Conservation (phyloP, 2,329 filamentous ascomycete genomes). For the Trichoderma semiorbis region DNA sequence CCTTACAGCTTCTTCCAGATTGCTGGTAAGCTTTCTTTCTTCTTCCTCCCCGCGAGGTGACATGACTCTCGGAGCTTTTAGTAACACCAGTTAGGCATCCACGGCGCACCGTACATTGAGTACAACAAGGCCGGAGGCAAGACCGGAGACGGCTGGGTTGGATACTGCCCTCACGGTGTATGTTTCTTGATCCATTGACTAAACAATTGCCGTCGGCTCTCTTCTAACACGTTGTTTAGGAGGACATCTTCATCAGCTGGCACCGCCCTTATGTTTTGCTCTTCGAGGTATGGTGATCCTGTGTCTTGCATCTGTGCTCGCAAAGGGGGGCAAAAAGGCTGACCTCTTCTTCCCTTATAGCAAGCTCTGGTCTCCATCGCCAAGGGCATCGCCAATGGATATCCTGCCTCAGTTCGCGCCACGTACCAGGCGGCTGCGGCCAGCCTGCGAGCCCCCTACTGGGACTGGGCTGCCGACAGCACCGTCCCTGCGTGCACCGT, state of each 20-base stretch:
- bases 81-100: slow-evolving; percentile 33
- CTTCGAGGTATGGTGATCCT: slow-evolving; percentile 44
- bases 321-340: no score
- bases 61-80: slow-evolving; percentile 14
- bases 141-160: slow-evolving; percentile 31
- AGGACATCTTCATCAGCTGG: slow-evolving; percentile 51
- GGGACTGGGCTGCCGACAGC: slow-evolving; percentile 50
- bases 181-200: not conserved
- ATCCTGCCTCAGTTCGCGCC: slow-evolving; percentile 33
- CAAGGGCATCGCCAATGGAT: slow-evolving; percentile 43
- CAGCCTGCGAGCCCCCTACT: slow-evolving; percentile 47
- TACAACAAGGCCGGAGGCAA: slow-evolving; percentile 40
- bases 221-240: slow-evolving; percentile 31
- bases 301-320: not conserved
- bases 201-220: not conserved
- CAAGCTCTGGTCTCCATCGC: slow-evolving; percentile 50
- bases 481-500: slow-evolving; percentile 42
- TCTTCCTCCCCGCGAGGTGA: not conserved
- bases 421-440: slow-evolving; percentile 45
- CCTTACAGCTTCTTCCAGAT: slow-evolving; percentile 50
- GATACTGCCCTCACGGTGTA: slow-evolving; percentile 49
- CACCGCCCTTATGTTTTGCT: slow-evolving; percentile 54
- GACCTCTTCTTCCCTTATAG: slow-evolving; percentile 30
- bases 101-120: slow-evolving; percentile 41
- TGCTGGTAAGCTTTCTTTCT: slow-evolving; percentile 35